These are phyloP conservation scores for Sordariomycetes sp. DNA, from an alignment of 2,329 filamentous ascomycete species.

Conservation along the genomic window DNA sequence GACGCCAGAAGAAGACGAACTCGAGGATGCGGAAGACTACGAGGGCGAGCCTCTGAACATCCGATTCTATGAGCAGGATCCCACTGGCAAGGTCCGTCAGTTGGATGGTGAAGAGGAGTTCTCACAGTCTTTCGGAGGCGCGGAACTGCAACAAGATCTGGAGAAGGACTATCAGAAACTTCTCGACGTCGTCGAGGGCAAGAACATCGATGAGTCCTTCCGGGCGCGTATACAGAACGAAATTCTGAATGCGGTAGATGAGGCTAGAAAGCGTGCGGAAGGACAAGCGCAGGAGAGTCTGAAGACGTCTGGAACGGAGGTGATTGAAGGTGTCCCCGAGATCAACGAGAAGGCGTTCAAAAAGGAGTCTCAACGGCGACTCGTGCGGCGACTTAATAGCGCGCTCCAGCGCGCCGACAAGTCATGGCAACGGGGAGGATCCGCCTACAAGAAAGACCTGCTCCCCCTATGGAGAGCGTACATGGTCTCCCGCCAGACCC, in stretches of 20 bases:
- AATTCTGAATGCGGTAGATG: slow-evolving; percentile 7
- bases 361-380: slow-evolving; percentile 2
- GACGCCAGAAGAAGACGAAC: background rate
- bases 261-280: slow-evolving; percentile 13
- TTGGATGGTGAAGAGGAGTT: slow-evolving; percentile 29
- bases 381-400: slow-evolving; percentile 3
- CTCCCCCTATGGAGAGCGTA: slow-evolving; percentile 38
- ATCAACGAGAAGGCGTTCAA: slow-evolving; percentile 21
- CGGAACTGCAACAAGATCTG: slow-evolving; percentile 15
- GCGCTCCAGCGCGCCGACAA: slow-evolving; percentile 7
- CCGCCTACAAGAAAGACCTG: slow-evolving; percentile 21
- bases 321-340: slow-evolving; percentile 16
- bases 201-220: background rate
- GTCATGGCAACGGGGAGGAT: slow-evolving; percentile 4
- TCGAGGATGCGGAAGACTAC: background rate
- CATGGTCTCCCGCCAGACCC: slow-evolving; percentile 28
- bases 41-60: slow-evolving; percentile 6
- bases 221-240: background rate
- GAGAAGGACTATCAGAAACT: slow-evolving; percentile 10
- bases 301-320: slow-evolving; percentile 9
- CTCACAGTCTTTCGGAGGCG: slow-evolving; percentile 22
- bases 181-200: slow-evolving; percentile 1
- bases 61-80: slow-evolving; percentile 31
- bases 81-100: slow-evolving; percentile 22
- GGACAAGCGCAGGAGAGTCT: slow-evolving; percentile 5